Evolutionary conservation across 768 basidiomycete species (phyloP).

Genomic region (Phylloporus rhodoxanthus): DNA sequence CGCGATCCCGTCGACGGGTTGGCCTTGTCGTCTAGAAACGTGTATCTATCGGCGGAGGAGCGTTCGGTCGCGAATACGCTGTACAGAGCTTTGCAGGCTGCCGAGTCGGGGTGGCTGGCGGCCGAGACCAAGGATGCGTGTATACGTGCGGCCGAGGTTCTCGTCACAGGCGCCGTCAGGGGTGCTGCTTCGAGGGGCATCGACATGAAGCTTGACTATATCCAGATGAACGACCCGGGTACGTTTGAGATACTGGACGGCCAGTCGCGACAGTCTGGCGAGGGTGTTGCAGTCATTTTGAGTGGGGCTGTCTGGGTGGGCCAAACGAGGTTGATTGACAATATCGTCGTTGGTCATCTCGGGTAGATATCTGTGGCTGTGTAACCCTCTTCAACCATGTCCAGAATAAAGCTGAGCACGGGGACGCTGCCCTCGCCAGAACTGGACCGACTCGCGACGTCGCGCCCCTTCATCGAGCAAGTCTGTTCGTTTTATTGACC

Average conservation of each 20-base stretch:
- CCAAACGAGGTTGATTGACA: slow-evolving; percentile 88
- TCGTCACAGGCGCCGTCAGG: slow-evolving; percentile 33
- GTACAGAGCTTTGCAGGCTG: slow-evolving; percentile 59
- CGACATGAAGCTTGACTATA: slow-evolving; percentile 68
- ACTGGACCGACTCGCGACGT: slow-evolving; percentile 31
- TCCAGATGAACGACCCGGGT: slow-evolving; percentile 80
- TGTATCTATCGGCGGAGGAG: slow-evolving; percentile 65
- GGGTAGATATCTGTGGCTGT: slow-evolving; percentile 17
- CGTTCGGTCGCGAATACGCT: slow-evolving; percentile 60
- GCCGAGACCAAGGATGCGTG: slow-evolving; percentile 48
- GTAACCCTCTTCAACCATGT: not conserved
- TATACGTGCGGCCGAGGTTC: slow-evolving; percentile 37
- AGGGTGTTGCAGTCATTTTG: slow-evolving; percentile 48
- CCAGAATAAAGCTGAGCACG: slow-evolving; percentile 14
- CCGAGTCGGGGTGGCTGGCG: slow-evolving; percentile 47
- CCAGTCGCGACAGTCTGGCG: slow-evolving; percentile 21
- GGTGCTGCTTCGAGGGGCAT: slow-evolving; percentile 37
- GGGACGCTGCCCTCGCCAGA: slow-evolving; percentile 25
- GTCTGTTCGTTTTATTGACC: slow-evolving; percentile 26
- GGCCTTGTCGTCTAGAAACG: slow-evolving; percentile 89
- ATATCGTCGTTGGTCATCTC: slow-evolving; percentile 65
- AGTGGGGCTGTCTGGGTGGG: slow-evolving; percentile 88
- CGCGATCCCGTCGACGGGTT: slow-evolving; percentile 62
- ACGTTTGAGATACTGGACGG: slow-evolving; percentile 61
- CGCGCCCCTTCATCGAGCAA: slow-evolving; percentile 52